Evolutionary conservation across 768 basidiomycete genomes (phyloP).

Genomic region (Kwoniella pini): DNA sequence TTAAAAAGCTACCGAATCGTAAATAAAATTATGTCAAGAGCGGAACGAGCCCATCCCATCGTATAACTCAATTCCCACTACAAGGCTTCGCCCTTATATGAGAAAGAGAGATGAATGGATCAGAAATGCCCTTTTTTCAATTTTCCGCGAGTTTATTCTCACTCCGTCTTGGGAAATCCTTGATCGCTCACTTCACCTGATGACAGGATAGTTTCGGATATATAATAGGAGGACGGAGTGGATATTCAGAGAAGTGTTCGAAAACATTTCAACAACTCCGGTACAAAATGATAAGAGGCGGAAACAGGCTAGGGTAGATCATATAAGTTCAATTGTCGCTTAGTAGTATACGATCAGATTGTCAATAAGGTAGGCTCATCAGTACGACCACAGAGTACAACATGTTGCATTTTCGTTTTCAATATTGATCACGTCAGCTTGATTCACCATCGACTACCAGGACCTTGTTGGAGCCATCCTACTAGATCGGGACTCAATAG

Average conservation of each 20-base stretch:
- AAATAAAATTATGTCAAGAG: conserved; percentile 46
- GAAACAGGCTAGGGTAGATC: no score
- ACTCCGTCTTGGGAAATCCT: background rate
- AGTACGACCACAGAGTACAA: conserved; percentile 12
- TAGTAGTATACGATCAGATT: no score
- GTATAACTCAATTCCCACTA: background rate
- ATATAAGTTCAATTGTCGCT: no score
- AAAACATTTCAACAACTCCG: background rate
- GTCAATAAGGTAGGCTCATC: background rate
- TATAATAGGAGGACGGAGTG: no score
- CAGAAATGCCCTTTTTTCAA: conserved; percentile 40
- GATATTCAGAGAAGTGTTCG: background rate
- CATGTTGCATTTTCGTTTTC: conserved; percentile 9
- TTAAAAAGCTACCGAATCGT: no score
- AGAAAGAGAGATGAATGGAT: conserved; percentile 28
- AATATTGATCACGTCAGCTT: background rate
- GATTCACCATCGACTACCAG: conserved; percentile 17
- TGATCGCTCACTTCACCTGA: background rate
- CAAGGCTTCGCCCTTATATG: conserved; percentile 3
- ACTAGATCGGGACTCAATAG: conserved; percentile 37
- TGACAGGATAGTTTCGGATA: background rate
- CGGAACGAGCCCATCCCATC: conserved; percentile 46
- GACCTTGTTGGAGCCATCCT: conserved; percentile 31
- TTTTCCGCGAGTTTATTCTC: conserved; percentile 23
- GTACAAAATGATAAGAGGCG: background rate